A percentile compares a stretch with the other conserved stretches of the same genome.
These are phyloP conservation scores for Ettlia oleoabundans DNA, from an alignment of 139 green algal genomes.

Conservation along the genomic window DNA sequence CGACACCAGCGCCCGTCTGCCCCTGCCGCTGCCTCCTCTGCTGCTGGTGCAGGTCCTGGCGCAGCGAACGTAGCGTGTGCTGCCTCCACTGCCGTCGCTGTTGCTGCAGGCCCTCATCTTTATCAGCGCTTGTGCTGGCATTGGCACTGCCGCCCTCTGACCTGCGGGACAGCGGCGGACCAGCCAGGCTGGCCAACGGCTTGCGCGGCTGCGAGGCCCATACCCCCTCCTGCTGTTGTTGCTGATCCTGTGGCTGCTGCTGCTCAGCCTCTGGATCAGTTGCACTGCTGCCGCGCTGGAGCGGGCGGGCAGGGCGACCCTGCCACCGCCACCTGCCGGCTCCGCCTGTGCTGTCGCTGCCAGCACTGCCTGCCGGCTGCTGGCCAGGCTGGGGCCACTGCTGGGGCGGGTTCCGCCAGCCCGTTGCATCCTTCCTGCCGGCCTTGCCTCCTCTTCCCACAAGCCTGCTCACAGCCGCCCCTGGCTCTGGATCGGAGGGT, in stretches of 20 bases:
- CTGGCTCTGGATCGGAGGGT: too few species aligned
- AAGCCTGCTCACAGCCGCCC: too few species aligned
- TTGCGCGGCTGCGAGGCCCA: slow-evolving; percentile 1
- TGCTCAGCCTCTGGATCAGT: neutral
- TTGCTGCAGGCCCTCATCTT: slow-evolving; percentile 16
- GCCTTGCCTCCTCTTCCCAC: too few species aligned
- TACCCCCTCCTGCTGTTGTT: slow-evolving; percentile 21
- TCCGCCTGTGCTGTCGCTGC: too few species aligned
- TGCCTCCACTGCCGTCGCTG: slow-evolving; percentile 13
- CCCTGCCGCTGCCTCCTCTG: neutral
- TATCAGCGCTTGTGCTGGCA: neutral
- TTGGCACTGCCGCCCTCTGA: neutral
- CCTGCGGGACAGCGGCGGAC: too few species aligned
- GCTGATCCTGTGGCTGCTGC: neutral
- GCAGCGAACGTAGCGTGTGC: slow-evolving; percentile 16
- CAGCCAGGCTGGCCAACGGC: too few species aligned
- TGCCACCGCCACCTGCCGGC: neutral
- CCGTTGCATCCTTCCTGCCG: too few species aligned
- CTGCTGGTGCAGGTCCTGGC: slow-evolving; percentile 3
- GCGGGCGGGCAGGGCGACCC: neutral
- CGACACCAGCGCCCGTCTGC: too few species aligned
- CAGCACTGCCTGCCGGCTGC: too few species aligned
- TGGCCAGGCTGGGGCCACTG: too few species aligned
- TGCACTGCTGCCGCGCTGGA: neutral
- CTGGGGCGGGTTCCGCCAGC: too few species aligned